phyloP scores from a whole-genome alignment of 805 yeast genomes.

The Candida endomychidarum region DNA sequence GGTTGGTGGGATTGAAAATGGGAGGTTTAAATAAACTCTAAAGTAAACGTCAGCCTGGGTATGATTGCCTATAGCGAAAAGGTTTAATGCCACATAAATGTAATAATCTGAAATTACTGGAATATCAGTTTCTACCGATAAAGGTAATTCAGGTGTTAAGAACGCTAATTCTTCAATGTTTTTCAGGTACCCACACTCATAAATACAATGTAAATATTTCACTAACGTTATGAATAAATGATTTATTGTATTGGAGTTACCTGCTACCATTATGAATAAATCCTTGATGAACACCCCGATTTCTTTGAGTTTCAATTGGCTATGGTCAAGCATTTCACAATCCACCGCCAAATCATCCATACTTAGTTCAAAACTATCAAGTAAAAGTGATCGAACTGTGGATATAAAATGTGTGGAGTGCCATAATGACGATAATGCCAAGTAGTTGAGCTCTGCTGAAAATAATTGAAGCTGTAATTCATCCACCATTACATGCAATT shows the following conservation, averaged over 20 bases:
- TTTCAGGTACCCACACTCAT: slow-evolving; percentile 9
- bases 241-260: background rate
- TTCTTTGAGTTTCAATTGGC: slow-evolving; percentile 5
- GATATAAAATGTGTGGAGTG: background rate
- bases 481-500: background rate
- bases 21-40: slow-evolving; percentile 24
- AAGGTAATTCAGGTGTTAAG: slow-evolving; percentile 24
- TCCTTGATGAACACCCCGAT: slow-evolving; percentile 1
- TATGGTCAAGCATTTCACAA: slow-evolving; percentile 9
- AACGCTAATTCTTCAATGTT: slow-evolving; percentile 4
- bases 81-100: slow-evolving; percentile 28
- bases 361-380: slow-evolving; percentile 1
- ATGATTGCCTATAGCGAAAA: slow-evolving; percentile 10
- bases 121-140: slow-evolving; percentile 6
- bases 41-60: slow-evolving; percentile 20
- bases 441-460: background rate
- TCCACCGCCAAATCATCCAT: slow-evolving; percentile 10
- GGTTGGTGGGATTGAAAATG: slow-evolving; percentile 11
- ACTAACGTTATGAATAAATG: slow-evolving; percentile 6
- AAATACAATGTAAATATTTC: slow-evolving; percentile 8
- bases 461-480: slow-evolving; percentile 5
- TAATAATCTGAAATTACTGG: slow-evolving; percentile 19
- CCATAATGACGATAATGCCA: background rate
- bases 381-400: background rate
- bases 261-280: background rate